These are phyloP conservation scores for Rhizoctonia solani DNA, from an alignment of 1,284 basidiomycete genomes.

Conservation along the genomic window DNA sequence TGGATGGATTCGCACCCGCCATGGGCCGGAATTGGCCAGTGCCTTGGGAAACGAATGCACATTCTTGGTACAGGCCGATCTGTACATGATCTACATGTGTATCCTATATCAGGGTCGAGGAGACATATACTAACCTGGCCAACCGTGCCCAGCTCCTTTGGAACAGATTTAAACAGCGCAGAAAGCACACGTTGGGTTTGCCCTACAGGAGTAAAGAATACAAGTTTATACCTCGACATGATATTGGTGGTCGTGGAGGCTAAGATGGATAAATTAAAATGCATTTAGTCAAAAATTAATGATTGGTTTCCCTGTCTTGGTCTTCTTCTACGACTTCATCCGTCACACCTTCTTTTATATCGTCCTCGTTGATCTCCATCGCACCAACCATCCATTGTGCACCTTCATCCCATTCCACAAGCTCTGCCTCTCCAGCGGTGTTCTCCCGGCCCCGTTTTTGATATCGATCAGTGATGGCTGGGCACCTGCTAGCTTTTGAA, in stretches of 20 bases:
- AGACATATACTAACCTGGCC: slow-evolving; percentile 6
- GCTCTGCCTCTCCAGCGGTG: slow-evolving; percentile 78
- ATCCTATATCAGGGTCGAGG: background rate
- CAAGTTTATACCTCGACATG: slow-evolving; percentile 30
- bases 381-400: slow-evolving; percentile 75
- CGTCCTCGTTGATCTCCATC: slow-evolving; percentile 62
- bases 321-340: slow-evolving; percentile 42
- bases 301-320: slow-evolving; percentile 39
- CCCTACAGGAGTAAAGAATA: slow-evolving; percentile 33
- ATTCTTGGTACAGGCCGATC: slow-evolving; percentile 35
- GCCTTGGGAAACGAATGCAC: slow-evolving; percentile 36
- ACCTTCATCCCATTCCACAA: slow-evolving; percentile 76
- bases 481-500: slow-evolving; percentile 59
- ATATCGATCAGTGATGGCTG: slow-evolving; percentile 71
- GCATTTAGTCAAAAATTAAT: slow-evolving; percentile 4
- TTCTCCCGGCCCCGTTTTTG: slow-evolving; percentile 68
- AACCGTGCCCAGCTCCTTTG: slow-evolving; percentile 7
- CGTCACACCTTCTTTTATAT: slow-evolving; percentile 21
- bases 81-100: background rate
- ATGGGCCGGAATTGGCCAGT: slow-evolving; percentile 33
- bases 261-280: background rate
- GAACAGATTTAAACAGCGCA: slow-evolving; percentile 10
- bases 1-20: slow-evolving; percentile 33
- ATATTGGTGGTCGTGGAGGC: background rate
- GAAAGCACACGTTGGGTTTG: slow-evolving; percentile 34